Conservation (phyloP, 257 asterid species). For the Solanum tarijense region DNA sequence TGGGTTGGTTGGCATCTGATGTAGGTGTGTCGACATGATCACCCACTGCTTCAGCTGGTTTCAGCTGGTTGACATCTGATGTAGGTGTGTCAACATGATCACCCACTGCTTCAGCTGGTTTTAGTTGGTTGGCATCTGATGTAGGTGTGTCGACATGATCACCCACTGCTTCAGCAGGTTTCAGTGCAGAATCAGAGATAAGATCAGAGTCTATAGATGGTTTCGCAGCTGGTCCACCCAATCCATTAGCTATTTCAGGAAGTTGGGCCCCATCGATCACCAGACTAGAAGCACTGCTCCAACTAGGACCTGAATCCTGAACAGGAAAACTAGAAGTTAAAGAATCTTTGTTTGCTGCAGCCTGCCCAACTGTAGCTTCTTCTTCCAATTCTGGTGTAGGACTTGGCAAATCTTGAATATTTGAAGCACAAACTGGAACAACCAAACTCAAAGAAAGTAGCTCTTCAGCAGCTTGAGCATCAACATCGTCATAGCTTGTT, state of each 20-base stretch:
- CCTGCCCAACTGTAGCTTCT: not conserved
- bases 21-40: constrained; percentile 7
- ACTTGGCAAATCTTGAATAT: not conserved
- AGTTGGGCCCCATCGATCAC: not conserved
- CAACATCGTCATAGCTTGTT: not conserved
- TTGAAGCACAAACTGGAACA: not conserved
- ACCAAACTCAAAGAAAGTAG: constrained; percentile 1
- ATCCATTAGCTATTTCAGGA: constrained; percentile 21
- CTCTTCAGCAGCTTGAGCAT: constrained; percentile 9
- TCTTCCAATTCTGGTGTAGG: not conserved
- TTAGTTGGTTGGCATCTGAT: constrained; percentile 17
- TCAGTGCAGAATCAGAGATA: constrained; percentile 23
- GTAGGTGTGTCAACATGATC: constrained; percentile 15
- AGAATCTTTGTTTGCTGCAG: not conserved
- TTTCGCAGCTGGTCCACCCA: constrained; percentile 18
- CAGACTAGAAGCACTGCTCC: constrained; percentile 19
- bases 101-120: constrained; percentile 24
- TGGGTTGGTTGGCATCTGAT: constrained; percentile 17
- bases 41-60: not conserved
- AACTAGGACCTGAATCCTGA: constrained; percentile 1
- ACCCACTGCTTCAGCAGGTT: constrained; percentile 25
- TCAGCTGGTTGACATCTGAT: constrained; percentile 19
- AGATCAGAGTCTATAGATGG: constrained; percentile 9
- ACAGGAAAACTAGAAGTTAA: not conserved
- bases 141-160: constrained; percentile 16